Percentiles rank a stretch among this genome's conserved stretches.
Conservation (phyloP, 345 rosid species). For the Bretschneidera sinensis region DNA sequence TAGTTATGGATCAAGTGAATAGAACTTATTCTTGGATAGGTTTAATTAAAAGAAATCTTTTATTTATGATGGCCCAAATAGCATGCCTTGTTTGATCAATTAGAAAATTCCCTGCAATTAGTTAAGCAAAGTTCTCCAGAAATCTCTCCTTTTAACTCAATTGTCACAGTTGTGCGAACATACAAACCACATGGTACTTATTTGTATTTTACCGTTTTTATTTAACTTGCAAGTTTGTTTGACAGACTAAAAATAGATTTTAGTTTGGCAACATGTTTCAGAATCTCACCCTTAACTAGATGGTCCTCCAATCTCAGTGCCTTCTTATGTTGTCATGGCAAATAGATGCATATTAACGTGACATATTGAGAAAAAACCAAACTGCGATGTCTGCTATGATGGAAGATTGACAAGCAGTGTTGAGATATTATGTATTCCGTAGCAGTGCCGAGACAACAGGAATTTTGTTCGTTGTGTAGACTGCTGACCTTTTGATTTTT, state of each 20-base stretch:
- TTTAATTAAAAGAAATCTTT: conserved; percentile 5
- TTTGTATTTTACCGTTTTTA: too few relatives aligned
- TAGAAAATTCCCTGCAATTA: too few relatives aligned
- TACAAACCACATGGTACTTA: too few relatives aligned
- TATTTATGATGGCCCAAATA: too few relatives aligned
- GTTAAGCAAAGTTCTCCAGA: too few relatives aligned
- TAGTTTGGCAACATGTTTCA: neutral
- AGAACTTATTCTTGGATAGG: conserved; percentile 2
- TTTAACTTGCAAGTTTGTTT: conserved; percentile 17
- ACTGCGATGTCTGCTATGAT: too few relatives aligned
- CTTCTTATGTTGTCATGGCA: neutral
- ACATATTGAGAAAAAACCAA: neutral
- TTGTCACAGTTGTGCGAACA: too few relatives aligned
- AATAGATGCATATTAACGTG: neutral
- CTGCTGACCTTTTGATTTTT: neutral
- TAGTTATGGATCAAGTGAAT: too few relatives aligned
- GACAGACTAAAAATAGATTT: conserved; percentile 22
- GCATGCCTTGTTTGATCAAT: too few relatives aligned
- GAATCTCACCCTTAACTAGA: neutral
- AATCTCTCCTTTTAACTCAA: too few relatives aligned
- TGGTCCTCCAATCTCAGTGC: neutral
- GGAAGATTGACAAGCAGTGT: too few relatives aligned
- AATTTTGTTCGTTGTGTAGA: neutral
- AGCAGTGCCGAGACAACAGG: neutral
- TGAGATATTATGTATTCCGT: too few relatives aligned